Evolutionary conservation across 192 early-diverging fungal species (phyloP).

Genomic region (Coemansia sp.): DNA sequence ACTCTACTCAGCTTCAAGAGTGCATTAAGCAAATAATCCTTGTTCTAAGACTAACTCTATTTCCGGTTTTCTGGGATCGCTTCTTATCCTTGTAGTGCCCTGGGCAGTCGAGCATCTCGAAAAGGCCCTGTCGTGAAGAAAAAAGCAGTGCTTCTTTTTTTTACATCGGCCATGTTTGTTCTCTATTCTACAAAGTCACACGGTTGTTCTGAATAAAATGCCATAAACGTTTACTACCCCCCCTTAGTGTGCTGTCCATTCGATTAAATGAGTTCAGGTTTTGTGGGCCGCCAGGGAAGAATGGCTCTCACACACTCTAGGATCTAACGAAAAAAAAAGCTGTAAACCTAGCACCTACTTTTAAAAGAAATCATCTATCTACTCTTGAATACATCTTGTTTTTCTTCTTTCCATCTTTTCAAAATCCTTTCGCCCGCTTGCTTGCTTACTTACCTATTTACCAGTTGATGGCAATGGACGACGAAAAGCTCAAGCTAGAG

Average conservation of each 20-base stretch:
- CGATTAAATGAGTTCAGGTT: no score
- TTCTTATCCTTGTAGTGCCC: constrained; percentile 32
- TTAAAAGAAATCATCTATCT: background rate
- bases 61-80: background rate
- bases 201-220: background rate
- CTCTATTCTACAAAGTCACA: background rate
- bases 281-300: no score
- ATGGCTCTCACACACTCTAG: no score
- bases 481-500: constrained; percentile 19
- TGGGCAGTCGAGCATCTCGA: constrained; percentile 54
- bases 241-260: no score
- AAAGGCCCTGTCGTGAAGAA: constrained; percentile 36
- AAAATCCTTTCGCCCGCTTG: background rate
- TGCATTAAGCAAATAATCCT: background rate
- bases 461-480: background rate
- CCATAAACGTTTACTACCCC: background rate
- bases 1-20: background rate
- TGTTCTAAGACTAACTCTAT: background rate
- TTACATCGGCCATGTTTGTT: background rate
- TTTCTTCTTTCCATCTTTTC: constrained; percentile 5
- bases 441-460: background rate
- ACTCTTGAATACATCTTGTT: constrained; percentile 9
- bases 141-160: background rate
- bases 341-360: no score
- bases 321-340: no score